These are phyloP conservation scores for Fraxinus floribunda DNA, from an alignment of 305 asterid genomes.

Conservation along the genomic window DNA sequence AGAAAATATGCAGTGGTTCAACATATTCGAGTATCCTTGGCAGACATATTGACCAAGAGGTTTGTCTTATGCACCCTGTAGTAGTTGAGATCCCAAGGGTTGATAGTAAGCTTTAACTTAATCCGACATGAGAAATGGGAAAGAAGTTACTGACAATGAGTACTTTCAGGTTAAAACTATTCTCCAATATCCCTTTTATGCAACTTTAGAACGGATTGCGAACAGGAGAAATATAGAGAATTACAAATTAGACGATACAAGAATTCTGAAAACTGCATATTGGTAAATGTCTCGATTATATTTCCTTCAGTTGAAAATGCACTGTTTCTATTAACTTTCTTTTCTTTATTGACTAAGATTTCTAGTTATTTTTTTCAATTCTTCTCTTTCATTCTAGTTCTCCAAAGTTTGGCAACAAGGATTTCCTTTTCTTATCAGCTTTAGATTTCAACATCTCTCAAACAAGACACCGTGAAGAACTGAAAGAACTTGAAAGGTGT, in stretches of 20 bases:
- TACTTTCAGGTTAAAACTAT: slow-evolving; percentile 62
- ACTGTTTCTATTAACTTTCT: not conserved
- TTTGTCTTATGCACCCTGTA: slow-evolving; percentile 27
- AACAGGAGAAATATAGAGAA: slow-evolving; percentile 61
- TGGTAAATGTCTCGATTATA: slow-evolving; percentile 42
- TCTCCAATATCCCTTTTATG: slow-evolving; percentile 61
- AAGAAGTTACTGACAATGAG: slow-evolving; percentile 15
- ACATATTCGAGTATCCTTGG: slow-evolving; percentile 35
- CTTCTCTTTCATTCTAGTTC: slow-evolving; percentile 46
- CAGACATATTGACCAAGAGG: slow-evolving; percentile 57
- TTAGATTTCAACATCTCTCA: slow-evolving; percentile 81
- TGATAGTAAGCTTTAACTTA: not conserved
- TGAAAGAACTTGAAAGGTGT: slow-evolving; percentile 71
- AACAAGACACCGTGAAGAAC: slow-evolving; percentile 58
- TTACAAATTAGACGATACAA: slow-evolving; percentile 48
- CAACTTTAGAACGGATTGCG: slow-evolving; percentile 55
- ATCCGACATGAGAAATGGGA: not conserved
- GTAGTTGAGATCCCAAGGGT: not conserved
- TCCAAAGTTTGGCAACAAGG: slow-evolving; percentile 61
- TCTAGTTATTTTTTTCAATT: not conserved
- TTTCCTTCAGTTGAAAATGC: not conserved
- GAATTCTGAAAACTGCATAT: slow-evolving; percentile 68
- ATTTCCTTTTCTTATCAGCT: slow-evolving; percentile 55
- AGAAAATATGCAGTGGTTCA: slow-evolving; percentile 32
- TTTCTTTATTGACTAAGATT: not conserved